Conservation (phyloP, 768 basidiomycete species). For the Pholiota molesta region DNA sequence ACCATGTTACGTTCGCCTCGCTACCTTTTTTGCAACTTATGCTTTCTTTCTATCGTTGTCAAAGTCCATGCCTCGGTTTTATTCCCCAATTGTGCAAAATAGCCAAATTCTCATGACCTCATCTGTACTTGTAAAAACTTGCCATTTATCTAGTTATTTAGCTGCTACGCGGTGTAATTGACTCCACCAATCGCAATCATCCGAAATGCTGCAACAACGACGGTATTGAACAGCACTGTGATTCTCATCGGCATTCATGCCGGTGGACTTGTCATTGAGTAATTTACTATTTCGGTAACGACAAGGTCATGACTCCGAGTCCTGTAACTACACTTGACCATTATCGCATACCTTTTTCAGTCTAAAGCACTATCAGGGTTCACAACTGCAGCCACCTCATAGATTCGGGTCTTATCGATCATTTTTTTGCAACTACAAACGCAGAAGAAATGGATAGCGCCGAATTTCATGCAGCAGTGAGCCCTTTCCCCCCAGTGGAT, state of each 20-base stretch:
- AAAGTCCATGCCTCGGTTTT: neutral
- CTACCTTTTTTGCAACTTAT: neutral
- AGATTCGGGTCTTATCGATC: too few species aligned
- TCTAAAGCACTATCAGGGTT: too few species aligned
- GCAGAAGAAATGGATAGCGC: slow-evolving; percentile 30
- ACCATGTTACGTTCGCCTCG: neutral
- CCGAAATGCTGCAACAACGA: too few species aligned
- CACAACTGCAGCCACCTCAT: too few species aligned
- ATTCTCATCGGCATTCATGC: too few species aligned
- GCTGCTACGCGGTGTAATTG: slow-evolving; percentile 2
- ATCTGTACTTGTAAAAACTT: slow-evolving; percentile 10
- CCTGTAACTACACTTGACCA: too few species aligned
- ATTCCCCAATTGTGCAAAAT: neutral
- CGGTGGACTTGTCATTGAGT: too few species aligned
- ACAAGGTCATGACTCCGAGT: too few species aligned
- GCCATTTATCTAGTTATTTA: slow-evolving; percentile 11
- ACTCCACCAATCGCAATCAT: neutral
- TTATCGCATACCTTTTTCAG: too few species aligned
- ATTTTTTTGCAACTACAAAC: too few species aligned
- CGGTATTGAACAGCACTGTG: too few species aligned
- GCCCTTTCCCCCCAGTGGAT: slow-evolving; percentile 2
- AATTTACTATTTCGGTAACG: too few species aligned
- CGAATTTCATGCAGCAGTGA: slow-evolving; percentile 40
- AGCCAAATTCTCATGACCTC: slow-evolving; percentile 2
- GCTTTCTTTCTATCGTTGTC: slow-evolving; percentile 2